Conservation (phyloP, 305 asterid genomes). For the Fraxinus sp. region DNA sequence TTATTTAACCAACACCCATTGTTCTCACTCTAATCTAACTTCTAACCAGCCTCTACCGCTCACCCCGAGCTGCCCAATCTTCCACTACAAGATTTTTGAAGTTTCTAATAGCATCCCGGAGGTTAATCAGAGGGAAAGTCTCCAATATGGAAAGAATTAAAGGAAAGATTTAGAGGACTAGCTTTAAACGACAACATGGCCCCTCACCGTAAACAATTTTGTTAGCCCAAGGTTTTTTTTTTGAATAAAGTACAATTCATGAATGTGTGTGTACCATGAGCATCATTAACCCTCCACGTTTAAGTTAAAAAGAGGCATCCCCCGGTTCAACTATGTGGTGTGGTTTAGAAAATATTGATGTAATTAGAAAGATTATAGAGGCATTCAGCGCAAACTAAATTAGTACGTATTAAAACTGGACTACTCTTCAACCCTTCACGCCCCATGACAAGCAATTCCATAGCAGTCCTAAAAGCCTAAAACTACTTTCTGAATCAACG, state of each 20-base stretch:
- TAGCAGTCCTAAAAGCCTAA: background rate
- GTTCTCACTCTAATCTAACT: no score
- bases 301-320: background rate
- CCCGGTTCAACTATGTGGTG: background rate
- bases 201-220: no score
- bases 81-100: no score
- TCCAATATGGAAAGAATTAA: no score
- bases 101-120: no score
- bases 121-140: no score
- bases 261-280: no score
- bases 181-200: background rate
- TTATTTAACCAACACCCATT: no score
- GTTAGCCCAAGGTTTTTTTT: no score
- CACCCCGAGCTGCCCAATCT: no score
- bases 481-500: background rate
- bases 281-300: background rate
- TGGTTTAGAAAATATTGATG: background rate
- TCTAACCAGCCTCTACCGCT: no score
- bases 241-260: no score
- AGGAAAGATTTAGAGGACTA: background rate
- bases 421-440: background rate
- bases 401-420: background rate
- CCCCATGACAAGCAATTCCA: background rate
- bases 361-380: background rate
- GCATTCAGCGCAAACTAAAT: background rate